A percentile compares a stretch with the other conserved stretches of the same genome.
Conservation (phyloP, 2,329 filamentous ascomycete genomes). For the Tricladium varicosporioides region DNA sequence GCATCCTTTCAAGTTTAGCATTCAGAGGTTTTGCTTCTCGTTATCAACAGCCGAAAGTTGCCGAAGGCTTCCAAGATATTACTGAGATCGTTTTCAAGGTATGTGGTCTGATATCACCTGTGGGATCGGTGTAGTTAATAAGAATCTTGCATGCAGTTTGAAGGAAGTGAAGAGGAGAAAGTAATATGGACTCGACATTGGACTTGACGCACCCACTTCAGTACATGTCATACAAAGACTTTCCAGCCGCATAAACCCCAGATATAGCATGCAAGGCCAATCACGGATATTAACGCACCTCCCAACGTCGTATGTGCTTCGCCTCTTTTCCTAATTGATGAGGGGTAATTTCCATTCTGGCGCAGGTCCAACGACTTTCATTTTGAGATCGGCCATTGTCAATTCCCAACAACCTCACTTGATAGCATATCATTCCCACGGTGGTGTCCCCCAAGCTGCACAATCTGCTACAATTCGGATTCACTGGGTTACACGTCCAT, state of each 20-base stretch:
- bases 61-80: conserved; percentile 85
- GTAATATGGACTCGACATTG: conserved; percentile 76
- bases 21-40: conserved; percentile 74
- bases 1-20: conserved; percentile 72
- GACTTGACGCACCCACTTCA: conserved; percentile 46
- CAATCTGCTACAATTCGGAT: neutral
- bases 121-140: neutral
- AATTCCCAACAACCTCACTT: neutral
- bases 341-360: neutral
- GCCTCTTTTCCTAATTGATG: neutral
- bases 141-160: conserved; percentile 23
- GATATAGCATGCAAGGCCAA: conserved; percentile 1
- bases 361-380: neutral
- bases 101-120: conserved; percentile 27
- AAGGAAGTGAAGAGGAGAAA: conserved; percentile 57
- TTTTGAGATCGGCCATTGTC: neutral
- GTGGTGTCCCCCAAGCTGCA: neutral
- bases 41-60: conserved; percentile 67
- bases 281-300: neutral
- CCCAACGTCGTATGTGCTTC: neutral
- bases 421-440: neutral
- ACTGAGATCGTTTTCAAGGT: conserved; percentile 70
- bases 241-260: conserved; percentile 9
- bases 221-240: conserved; percentile 7
- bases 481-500: neutral